Evolutionary conservation across 2,329 filamentous ascomycete species (phyloP).

Genomic region (Ophiocordyceps sinensis): DNA sequence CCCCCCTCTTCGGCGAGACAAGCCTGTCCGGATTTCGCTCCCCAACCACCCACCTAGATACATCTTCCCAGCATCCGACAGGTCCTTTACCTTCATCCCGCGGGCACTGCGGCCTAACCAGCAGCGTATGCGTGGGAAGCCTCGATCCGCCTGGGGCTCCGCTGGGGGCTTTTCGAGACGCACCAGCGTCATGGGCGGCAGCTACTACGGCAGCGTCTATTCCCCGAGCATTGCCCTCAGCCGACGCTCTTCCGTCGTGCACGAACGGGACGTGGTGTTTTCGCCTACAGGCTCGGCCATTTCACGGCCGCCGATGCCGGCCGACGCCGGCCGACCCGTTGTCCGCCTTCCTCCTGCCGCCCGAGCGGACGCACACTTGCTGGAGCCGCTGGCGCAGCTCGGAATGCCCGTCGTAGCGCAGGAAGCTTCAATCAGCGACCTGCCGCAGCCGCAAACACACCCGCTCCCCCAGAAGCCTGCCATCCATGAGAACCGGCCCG

Average conservation of each 20-base stretch:
- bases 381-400: slow-evolving; percentile 6
- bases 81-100: slow-evolving; percentile 97
- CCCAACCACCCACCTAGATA: slow-evolving; percentile 69
- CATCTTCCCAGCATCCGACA: slow-evolving; percentile 76
- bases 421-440: slow-evolving; percentile 31
- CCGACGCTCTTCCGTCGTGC: slow-evolving; percentile 64
- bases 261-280: slow-evolving; percentile 55
- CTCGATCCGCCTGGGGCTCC: slow-evolving; percentile 55
- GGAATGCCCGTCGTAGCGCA: slow-evolving; percentile 5
- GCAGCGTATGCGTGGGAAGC: slow-evolving; percentile 57
- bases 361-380: slow-evolving; percentile 14
- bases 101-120: slow-evolving; percentile 86
- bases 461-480: slow-evolving; percentile 43
- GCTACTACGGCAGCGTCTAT: slow-evolving; percentile 62
- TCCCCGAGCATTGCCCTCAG: slow-evolving; percentile 81
- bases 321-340: slow-evolving; percentile 54
- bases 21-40: slow-evolving; percentile 86
- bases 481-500: slow-evolving; percentile 38
- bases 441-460: slow-evolving; percentile 42
- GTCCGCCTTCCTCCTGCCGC: slow-evolving; percentile 65
- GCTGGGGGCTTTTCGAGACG: slow-evolving; percentile 57
- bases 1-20: slow-evolving; percentile 85
- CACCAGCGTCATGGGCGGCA: slow-evolving; percentile 67
- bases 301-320: slow-evolving; percentile 48
- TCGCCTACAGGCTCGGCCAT: slow-evolving; percentile 71